Percentiles rank a stretch among this genome's conserved stretches.
These are phyloP conservation scores for Hysterium pulicare DNA, from an alignment of 2,329 filamentous ascomycete genomes.

Conservation along the genomic window DNA sequence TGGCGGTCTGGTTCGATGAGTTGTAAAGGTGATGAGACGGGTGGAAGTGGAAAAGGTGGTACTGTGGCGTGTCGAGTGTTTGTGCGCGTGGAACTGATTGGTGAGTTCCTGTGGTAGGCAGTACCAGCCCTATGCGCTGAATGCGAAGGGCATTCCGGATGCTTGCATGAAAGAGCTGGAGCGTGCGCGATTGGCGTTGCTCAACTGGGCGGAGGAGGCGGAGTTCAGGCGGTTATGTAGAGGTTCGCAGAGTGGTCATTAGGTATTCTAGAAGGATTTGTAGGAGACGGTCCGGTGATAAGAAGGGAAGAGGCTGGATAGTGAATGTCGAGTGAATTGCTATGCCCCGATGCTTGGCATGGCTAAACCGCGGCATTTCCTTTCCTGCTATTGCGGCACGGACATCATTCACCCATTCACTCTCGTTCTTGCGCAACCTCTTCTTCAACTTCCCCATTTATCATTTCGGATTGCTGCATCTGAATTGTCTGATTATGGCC, in stretches of 20 bases:
- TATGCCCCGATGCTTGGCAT: not conserved
- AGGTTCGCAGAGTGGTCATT: too few species aligned
- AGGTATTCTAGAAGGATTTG: not conserved
- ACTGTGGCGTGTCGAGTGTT: not conserved
- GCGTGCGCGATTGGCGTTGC: not conserved
- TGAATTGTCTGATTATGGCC: too few species aligned
- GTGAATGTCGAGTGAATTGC: not conserved
- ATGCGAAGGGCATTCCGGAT: slow-evolving; percentile 2
- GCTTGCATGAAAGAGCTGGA: slow-evolving; percentile 1
- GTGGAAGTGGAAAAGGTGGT: not conserved
- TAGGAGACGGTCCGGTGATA: not conserved
- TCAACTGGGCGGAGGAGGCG: not conserved
- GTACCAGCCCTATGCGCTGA: slow-evolving; percentile 3
- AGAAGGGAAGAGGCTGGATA: not conserved
- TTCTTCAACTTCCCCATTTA: too few species aligned
- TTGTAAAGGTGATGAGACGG: not conserved
- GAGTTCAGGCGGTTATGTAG: not conserved
- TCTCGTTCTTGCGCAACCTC: too few species aligned
- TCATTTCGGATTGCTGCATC: too few species aligned
- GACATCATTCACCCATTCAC: too few species aligned
- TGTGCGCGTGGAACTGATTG: not conserved
- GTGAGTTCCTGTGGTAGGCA: not conserved
- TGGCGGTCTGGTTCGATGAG: slow-evolving; percentile 1
- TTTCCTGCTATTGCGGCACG: too few species aligned
- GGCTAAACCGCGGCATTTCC: too few species aligned